Base-by-base conservation (phyloP, 768 basidiomycete species). In the Russula dissimulans region DNA sequence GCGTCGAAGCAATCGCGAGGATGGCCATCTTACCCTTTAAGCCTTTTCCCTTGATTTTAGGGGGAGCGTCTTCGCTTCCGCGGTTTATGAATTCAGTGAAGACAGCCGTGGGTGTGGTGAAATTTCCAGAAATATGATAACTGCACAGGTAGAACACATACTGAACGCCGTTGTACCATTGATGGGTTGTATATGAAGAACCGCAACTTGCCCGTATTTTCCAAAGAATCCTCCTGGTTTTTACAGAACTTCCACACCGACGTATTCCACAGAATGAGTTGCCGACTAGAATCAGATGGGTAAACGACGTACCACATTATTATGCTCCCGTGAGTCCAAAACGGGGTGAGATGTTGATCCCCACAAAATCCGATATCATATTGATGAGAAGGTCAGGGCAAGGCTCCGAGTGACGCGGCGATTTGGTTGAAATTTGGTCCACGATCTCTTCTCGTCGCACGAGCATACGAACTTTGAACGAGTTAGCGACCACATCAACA, bases 31-130 rank as follows among this genome's bases (percentile, higher is more conserved):
- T 89, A 29, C 87, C 88, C 1, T 79, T 83, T 46, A 97, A 79
- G 10, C 91, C 92, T 72, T 97, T 94, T 74, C 95, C 91, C 71
- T 91, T 87, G 72, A 94, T 26, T 89, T 79, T 84, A 54, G 97
- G 75, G 77, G 97, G 95, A 14, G 78, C 78, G 22, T 86, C 81
- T 36, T 85, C 85, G 5, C 82, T 77, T 48, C 79, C 76, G 69
- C 83, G 79, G 65, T 91, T 83, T 26, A 82, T 76, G 69, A 90
- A 98, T 74, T 97, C 95, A 42, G 82, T 83, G 65, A 97, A 98
- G 22, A 95, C 93, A 97, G 53, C 87, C 83, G 91, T 95, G 63
- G 10, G 3, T 15, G 22, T 39, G 14, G 47, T 59, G 17, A 39
- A 36, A 43, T 46, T 1, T 44, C 47, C n/a, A 56, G 8, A 51